These are phyloP conservation scores for Ophiostoma pallidulum DNA, from an alignment of 2,329 filamentous ascomycete species.

Conservation along the genomic window DNA sequence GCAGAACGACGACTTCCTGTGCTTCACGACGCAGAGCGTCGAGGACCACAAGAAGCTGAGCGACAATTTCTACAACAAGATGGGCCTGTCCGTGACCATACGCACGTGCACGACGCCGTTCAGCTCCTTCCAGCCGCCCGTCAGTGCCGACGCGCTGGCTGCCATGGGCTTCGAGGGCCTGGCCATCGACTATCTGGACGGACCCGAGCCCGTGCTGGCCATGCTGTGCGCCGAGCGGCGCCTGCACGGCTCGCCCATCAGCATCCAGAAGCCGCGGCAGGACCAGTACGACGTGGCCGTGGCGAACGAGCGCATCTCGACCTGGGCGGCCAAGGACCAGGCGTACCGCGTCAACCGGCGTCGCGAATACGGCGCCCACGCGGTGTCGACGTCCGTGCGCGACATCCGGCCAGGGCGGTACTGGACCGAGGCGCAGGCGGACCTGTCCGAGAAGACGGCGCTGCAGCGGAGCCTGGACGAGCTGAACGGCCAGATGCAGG, in stretches of 20 bases:
- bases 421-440: conserved; percentile 73
- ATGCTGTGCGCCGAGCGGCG: conserved; percentile 73
- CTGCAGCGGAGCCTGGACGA: conserved; percentile 46
- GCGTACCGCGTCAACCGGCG: conserved; percentile 59
- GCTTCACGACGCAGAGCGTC: conserved; percentile 66
- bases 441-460: conserved; percentile 53
- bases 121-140: conserved; percentile 42
- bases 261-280: conserved; percentile 52
- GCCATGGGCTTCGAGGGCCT: conserved; percentile 66
- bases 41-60: conserved; percentile 68
- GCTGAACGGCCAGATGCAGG: conserved; percentile 26
- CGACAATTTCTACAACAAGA: conserved; percentile 49
- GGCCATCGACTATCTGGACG: conserved; percentile 67
- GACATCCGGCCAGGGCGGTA: conserved; percentile 50
- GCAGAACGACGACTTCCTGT: conserved; percentile 43
- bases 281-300: conserved; percentile 59
- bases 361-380: conserved; percentile 68
- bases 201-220: conserved; percentile 72
- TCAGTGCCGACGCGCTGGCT: conserved; percentile 46
- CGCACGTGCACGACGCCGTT: conserved; percentile 51
- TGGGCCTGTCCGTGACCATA: conserved; percentile 64
- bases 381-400: conserved; percentile 59
- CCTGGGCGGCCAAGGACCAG: conserved; percentile 60
- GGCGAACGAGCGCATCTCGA: conserved; percentile 46
- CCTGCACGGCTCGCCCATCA: conserved; percentile 60